A percentile compares a stretch with the other conserved stretches of the same genome.
These are phyloP conservation scores for Gyrodon lividus DNA, from an alignment of 768 basidiomycete genomes.

Conservation along the genomic window DNA sequence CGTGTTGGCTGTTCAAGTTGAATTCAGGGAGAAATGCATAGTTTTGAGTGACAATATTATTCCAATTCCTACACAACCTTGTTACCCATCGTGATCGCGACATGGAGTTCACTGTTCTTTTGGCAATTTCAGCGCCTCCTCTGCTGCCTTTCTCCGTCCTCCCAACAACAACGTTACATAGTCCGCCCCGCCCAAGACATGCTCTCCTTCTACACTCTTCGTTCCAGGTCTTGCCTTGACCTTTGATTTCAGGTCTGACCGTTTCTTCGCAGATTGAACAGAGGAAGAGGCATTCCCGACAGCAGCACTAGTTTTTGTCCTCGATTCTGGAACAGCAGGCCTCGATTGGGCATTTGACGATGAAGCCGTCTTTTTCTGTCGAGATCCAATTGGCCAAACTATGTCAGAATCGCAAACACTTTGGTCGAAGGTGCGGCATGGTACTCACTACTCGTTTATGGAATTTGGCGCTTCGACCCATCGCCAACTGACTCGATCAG, in stretches of 20 bases:
- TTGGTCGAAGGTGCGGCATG: not conserved
- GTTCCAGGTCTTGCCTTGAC: constrained; percentile 12
- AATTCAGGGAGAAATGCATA: no score
- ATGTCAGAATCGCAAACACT: not conserved
- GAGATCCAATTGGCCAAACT: no score
- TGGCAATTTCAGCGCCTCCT: constrained; percentile 66
- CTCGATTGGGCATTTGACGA: constrained; percentile 8
- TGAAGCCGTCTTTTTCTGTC: constrained; percentile 26
- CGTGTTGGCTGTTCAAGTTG: no score
- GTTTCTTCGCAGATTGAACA: constrained; percentile 28
- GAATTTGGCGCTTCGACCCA: constrained; percentile 38
- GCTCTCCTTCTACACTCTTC: constrained; percentile 27
- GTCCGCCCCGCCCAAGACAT: constrained; percentile 70
- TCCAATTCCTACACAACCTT: no score
- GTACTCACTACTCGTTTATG: constrained; percentile 33
- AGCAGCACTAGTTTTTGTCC: not conserved
- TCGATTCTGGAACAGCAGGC: not conserved
- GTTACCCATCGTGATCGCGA: no score
- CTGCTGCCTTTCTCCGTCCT: constrained; percentile 60
- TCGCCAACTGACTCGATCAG: constrained; percentile 5
- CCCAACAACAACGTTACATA: constrained; percentile 74
- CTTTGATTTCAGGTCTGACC: constrained; percentile 26
- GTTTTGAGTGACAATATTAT: no score
- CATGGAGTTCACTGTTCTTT: constrained; percentile 4
- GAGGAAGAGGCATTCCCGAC: not conserved